A percentile compares a stretch with the other conserved stretches of the same genome.
These are phyloP conservation scores for Annulohypoxylon truncatum DNA, from an alignment of 2,329 filamentous ascomycete species.

Conservation along the genomic window DNA sequence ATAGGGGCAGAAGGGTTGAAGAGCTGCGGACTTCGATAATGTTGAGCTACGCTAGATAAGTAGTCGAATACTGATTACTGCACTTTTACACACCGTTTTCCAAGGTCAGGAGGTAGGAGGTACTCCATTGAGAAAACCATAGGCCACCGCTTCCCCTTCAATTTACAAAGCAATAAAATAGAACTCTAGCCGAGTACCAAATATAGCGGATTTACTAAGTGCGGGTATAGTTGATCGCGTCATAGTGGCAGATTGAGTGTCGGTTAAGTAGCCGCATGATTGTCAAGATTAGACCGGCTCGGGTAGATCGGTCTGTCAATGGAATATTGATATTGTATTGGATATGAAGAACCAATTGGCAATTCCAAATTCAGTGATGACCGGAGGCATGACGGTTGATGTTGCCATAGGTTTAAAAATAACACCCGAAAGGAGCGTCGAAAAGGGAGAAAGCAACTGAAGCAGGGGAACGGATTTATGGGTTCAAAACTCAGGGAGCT, in stretches of 20 bases:
- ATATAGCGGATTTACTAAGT: background rate
- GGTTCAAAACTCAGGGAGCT: background rate
- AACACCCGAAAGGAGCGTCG: constrained; percentile 23
- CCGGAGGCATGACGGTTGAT: constrained; percentile 6
- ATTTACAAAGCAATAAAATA: background rate
- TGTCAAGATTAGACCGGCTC: constrained; percentile 1
- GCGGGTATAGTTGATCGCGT: constrained; percentile 2
- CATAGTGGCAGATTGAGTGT: constrained; percentile 6
- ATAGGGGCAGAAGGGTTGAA: background rate
- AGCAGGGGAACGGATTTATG: background rate
- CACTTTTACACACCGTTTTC: background rate
- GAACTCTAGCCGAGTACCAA: background rate
- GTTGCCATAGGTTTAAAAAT: constrained; percentile 35
- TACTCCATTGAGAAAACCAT: constrained; percentile 29
- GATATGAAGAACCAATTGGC: background rate
- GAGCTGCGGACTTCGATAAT: background rate
- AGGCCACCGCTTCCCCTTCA: background rate
- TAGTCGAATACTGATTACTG: background rate
- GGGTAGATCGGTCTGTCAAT: background rate
- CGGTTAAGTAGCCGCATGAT: constrained; percentile 13
- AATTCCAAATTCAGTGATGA: constrained; percentile 14
- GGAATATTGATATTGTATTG: background rate
- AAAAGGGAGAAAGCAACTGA: background rate
- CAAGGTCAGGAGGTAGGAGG: constrained; percentile 24
- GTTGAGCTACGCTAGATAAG: background rate